phyloP scores from a whole-genome alignment of 768 basidiomycete species.

The Podaxis sp. region DNA sequence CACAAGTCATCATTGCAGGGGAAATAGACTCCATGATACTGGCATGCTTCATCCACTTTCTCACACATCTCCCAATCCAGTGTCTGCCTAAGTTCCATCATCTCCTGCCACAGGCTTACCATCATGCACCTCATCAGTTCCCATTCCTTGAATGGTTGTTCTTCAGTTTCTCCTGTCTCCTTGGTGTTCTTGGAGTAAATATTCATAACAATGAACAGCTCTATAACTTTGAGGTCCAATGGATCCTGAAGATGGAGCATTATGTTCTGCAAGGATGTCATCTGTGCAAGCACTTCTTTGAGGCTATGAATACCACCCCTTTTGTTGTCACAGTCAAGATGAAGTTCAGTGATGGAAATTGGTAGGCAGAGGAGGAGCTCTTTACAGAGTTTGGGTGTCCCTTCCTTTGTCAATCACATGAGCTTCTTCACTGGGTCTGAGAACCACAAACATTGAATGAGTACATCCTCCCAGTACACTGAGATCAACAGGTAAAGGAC shows the following conservation, averaged over 20 bases:
- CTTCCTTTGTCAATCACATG: neutral
- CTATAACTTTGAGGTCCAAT: neutral
- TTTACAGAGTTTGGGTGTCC: neutral
- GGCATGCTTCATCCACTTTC: too few relatives aligned
- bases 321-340: neutral
- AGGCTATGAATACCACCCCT: neutral
- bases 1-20: too few relatives aligned
- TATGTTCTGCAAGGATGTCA: neutral
- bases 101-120: too few relatives aligned
- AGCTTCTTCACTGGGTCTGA: neutral
- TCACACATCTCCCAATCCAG: too few relatives aligned
- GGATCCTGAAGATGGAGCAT: slow-evolving; percentile 1
- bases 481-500: slow-evolving; percentile 19
- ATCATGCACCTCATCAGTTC: too few relatives aligned
- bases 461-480: neutral
- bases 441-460: neutral
- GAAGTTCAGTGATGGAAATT: neutral
- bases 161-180: too few relatives aligned
- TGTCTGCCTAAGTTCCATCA: too few relatives aligned
- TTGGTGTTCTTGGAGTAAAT: too few relatives aligned
- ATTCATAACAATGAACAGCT: neutral
- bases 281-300: neutral
- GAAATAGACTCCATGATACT: too few relatives aligned
- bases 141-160: too few relatives aligned
- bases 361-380: neutral